Evolutionary conservation across 2,329 filamentous ascomycete species (phyloP).

Genomic region (Pleurostoma richardsiae): DNA sequence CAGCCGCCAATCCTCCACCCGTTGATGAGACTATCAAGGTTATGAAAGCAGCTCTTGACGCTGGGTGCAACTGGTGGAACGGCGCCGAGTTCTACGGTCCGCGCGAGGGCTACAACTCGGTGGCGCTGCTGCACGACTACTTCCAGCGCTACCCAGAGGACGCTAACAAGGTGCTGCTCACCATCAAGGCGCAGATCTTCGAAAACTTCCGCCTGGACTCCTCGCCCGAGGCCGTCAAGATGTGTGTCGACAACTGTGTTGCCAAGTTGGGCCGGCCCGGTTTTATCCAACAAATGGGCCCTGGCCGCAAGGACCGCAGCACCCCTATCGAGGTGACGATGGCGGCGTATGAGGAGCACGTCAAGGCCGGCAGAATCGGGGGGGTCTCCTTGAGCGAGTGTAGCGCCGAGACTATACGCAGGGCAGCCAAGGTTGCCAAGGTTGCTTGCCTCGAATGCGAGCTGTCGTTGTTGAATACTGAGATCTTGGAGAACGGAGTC

Average conservation of each 20-base stretch:
- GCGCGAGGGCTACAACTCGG: slow-evolving; percentile 39
- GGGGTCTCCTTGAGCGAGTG: slow-evolving; percentile 36
- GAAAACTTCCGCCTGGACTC: slow-evolving; percentile 28
- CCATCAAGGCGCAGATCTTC: slow-evolving; percentile 42
- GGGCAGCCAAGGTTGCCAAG: slow-evolving; percentile 26
- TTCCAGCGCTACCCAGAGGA: slow-evolving; percentile 51
- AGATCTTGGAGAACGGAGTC: slow-evolving; percentile 33
- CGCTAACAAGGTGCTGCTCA: slow-evolving; percentile 47
- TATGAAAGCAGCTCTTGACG: slow-evolving; percentile 47
- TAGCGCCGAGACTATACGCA: slow-evolving; percentile 31
- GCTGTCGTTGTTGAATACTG: slow-evolving; percentile 36
- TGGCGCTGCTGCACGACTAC: slow-evolving; percentile 48
- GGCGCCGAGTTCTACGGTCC: slow-evolving; percentile 55
- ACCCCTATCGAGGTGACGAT: not conserved
- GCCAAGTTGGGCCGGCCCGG: not conserved
- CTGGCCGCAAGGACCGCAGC: not conserved
- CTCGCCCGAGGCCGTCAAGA: slow-evolving; percentile 38
- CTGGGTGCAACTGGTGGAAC: slow-evolving; percentile 51
- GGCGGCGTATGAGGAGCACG: slow-evolving; percentile 23
- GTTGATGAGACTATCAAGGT: slow-evolving; percentile 39
- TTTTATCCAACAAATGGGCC: no score
- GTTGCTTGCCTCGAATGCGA: slow-evolving; percentile 40
- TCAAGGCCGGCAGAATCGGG: slow-evolving; percentile 32
- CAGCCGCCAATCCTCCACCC: no score
- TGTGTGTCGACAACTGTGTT: slow-evolving; percentile 45